Conservation (phyloP, 2,329 filamentous ascomycete species). For the Paraphaeosphaeria sporulosa region DNA sequence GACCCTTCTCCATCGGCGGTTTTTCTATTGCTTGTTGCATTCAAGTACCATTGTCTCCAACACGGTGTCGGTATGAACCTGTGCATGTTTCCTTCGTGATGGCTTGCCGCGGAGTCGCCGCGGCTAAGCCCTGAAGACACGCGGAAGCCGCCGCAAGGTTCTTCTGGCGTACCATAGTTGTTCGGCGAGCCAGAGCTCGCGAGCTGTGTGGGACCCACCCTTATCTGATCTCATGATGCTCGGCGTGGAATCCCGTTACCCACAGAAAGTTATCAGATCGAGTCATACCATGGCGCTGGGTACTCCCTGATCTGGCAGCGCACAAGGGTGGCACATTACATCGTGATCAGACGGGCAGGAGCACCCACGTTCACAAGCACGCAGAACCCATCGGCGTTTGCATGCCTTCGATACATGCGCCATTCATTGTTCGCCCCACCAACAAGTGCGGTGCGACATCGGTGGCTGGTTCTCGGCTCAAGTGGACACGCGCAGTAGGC, state of each 20-base stretch:
- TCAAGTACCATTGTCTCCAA: not conserved
- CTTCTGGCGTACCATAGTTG: conserved; percentile 5
- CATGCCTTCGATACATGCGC: not conserved
- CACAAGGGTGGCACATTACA: not conserved
- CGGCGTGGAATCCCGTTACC: not conserved
- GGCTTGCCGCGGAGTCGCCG: too few species aligned
- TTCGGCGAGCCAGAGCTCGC: not conserved
- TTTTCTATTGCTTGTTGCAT: too few species aligned
- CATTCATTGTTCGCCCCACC: not conserved
- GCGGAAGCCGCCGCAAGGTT: conserved; percentile 1
- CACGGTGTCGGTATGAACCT: not conserved
- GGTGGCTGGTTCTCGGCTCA: not conserved
- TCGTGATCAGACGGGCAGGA: not conserved
- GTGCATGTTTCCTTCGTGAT: too few species aligned
- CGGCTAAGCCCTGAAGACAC: too few species aligned
- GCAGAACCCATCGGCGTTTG: not conserved
- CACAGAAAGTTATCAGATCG: conserved; percentile 1
- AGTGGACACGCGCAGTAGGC: too few species aligned
- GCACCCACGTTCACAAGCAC: not conserved
- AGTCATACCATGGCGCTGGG: not conserved
- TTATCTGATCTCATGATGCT: conserved; percentile 7
- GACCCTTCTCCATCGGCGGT: too few species aligned
- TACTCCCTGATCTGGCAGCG: too few species aligned
- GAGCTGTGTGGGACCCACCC: conserved; percentile 1
- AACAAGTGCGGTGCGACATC: conserved; percentile 2